A percentile compares a stretch with the other conserved stretches of the same genome.
Evolutionary conservation across 208 protist species (phyloP).

Genomic region (Trypanosoma grayi): DNA sequence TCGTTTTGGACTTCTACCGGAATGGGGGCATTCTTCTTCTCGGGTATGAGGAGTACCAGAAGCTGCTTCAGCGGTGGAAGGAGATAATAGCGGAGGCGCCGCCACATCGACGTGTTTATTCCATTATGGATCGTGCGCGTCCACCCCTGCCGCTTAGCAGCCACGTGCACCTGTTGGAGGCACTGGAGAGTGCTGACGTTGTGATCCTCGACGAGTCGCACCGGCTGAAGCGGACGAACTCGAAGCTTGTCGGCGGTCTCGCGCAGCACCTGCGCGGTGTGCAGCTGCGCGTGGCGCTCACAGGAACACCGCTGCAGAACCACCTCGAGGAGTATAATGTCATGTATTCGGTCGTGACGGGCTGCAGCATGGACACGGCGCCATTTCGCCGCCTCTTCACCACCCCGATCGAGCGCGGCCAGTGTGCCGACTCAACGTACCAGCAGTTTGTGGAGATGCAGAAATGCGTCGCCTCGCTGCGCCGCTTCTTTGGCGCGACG

Average conservation of each 20-base stretch:
- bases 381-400: slow-evolving; percentile 69
- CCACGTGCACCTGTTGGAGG: slow-evolving; percentile 43
- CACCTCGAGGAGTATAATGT: slow-evolving; percentile 89
- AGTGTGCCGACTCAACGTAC: slow-evolving; percentile 66
- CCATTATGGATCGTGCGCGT: slow-evolving; percentile 32
- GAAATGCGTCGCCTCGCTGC: slow-evolving; percentile 63
- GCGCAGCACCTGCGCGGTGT: slow-evolving; percentile 41
- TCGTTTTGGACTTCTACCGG: slow-evolving; percentile 46
- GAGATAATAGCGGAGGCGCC: slow-evolving; percentile 10
- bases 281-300: slow-evolving; percentile 83
- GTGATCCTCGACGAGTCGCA: slow-evolving; percentile 84
- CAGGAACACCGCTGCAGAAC: slow-evolving; percentile 89
- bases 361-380: slow-evolving; percentile 37
- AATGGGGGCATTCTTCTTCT: slow-evolving; percentile 73
- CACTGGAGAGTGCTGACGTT: slow-evolving; percentile 69
- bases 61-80: slow-evolving; percentile 24
- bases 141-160: slow-evolving; percentile 35
- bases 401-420: slow-evolving; percentile 55
- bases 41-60: slow-evolving; percentile 85
- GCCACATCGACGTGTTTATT: slow-evolving; percentile 31
- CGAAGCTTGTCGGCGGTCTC: slow-evolving; percentile 48
- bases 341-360: slow-evolving; percentile 82
- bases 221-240: slow-evolving; percentile 48
- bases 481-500: slow-evolving; percentile 54
- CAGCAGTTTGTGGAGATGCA: slow-evolving; percentile 80